Conservation (phyloP, 1,284 basidiomycete species). For the Austroboletus niveus region DNA sequence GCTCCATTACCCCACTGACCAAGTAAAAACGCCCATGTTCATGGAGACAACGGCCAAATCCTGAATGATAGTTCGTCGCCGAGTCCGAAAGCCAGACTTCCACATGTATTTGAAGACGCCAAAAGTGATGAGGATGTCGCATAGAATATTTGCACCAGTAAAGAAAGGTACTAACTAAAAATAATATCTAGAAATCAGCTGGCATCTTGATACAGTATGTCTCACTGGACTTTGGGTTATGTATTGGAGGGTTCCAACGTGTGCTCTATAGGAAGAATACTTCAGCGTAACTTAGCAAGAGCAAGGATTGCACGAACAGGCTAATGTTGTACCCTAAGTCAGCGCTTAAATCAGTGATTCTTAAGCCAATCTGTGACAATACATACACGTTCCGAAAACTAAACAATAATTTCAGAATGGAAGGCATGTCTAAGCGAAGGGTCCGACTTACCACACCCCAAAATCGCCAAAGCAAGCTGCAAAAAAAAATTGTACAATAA, state of each 20-base stretch:
- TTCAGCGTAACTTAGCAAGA: neutral
- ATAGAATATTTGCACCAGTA: neutral
- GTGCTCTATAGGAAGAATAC: neutral
- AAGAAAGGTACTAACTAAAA: slow-evolving; percentile 5
- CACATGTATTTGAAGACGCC: slow-evolving; percentile 15
- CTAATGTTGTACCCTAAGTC: slow-evolving; percentile 3
- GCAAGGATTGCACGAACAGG: slow-evolving; percentile 4
- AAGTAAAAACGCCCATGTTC: slow-evolving; percentile 13
- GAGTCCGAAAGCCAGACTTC: slow-evolving; percentile 13
- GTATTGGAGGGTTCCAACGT: slow-evolving; percentile 3
- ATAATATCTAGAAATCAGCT: neutral
- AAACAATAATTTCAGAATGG: neutral
- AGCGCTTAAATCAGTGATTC: neutral
- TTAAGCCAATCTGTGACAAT: neutral
- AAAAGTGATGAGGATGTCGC: slow-evolving; percentile 10
- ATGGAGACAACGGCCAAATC: slow-evolving; percentile 16
- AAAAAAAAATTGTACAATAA: neutral
- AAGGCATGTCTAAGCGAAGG: neutral
- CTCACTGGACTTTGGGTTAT: slow-evolving; percentile 2
- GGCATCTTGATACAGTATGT: neutral
- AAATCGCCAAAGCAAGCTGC: neutral
- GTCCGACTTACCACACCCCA: neutral
- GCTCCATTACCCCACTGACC: neutral
- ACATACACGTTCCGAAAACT: slow-evolving; percentile 11
- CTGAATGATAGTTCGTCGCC: slow-evolving; percentile 5